phyloP scores from a whole-genome alignment of 345 rosid species.

The Syzygium oleosum region DNA sequence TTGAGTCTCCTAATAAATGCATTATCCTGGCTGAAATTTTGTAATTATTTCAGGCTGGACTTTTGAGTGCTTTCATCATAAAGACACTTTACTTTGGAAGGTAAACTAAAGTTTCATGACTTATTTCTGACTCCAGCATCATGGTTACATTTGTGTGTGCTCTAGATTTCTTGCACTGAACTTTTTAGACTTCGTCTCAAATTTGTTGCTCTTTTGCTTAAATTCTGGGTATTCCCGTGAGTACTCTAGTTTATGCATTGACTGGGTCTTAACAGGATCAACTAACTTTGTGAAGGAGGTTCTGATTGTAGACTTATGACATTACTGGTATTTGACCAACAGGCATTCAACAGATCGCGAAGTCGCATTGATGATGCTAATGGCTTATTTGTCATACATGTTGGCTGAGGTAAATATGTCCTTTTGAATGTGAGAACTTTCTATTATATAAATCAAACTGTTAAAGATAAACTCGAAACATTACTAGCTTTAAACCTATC shows the following conservation, averaged over 20 bases:
- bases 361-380: constrained; percentile 56
- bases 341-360: constrained; percentile 75
- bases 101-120: constrained; percentile 10
- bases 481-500: not conserved
- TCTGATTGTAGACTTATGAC: not conserved
- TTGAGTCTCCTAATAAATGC: not conserved
- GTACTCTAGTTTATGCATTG: not conserved
- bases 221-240: not conserved
- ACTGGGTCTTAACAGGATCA: not conserved
- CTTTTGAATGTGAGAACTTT: not conserved
- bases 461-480: not conserved
- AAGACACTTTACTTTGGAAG: constrained; percentile 62
- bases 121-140: not conserved
- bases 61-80: constrained; percentile 57
- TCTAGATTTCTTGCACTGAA: not conserved
- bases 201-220: not conserved
- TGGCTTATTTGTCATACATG: constrained; percentile 65
- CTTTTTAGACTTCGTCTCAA: not conserved
- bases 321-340: not conserved
- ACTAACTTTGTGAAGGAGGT: not conserved
- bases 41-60: constrained; percentile 39
- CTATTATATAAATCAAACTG: not conserved
- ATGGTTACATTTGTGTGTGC: not conserved
- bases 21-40: not conserved
- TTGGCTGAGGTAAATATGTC: constrained; percentile 49